These are phyloP conservation scores for Aspergillus sp. DNA, from an alignment of 2,329 filamentous ascomycete species.

Conservation along the genomic window DNA sequence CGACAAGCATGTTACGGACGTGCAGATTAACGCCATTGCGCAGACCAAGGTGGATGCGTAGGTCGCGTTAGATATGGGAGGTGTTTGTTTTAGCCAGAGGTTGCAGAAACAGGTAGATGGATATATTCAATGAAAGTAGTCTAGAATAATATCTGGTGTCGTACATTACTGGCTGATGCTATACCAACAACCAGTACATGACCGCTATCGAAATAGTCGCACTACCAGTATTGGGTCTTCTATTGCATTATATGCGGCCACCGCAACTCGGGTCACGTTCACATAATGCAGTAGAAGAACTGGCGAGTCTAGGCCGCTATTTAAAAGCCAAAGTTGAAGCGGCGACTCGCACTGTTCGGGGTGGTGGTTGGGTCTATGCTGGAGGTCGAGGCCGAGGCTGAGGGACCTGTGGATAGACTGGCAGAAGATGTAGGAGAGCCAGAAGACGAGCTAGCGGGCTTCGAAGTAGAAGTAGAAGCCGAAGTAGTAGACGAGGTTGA, in stretches of 20 bases:
- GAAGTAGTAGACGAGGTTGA: neutral
- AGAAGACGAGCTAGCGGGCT: neutral
- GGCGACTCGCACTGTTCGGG: neutral
- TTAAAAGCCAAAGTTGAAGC: neutral
- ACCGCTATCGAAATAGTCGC: no score
- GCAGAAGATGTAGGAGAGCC: neutral
- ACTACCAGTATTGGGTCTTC: no score
- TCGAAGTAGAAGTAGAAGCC: neutral
- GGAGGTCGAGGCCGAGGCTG: neutral
- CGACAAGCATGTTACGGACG: constrained; percentile 37
- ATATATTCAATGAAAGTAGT: no score
- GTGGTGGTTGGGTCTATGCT: neutral
- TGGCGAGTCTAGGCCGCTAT: no score
- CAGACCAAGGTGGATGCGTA: neutral
- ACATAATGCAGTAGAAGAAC: no score
- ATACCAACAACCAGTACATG: constrained; percentile 27
- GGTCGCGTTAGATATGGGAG: neutral
- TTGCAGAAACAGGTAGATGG: neutral
- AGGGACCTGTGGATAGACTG: neutral
- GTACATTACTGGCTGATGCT: neutral
- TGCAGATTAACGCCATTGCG: constrained; percentile 21
- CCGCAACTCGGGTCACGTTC: no score
- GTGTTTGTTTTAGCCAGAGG: no score
- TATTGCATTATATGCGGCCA: no score
- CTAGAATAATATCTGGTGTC: no score